Evolutionary conservation across 106 monocot genomes (phyloP).

Genomic region (Cymbidium sinense): DNA sequence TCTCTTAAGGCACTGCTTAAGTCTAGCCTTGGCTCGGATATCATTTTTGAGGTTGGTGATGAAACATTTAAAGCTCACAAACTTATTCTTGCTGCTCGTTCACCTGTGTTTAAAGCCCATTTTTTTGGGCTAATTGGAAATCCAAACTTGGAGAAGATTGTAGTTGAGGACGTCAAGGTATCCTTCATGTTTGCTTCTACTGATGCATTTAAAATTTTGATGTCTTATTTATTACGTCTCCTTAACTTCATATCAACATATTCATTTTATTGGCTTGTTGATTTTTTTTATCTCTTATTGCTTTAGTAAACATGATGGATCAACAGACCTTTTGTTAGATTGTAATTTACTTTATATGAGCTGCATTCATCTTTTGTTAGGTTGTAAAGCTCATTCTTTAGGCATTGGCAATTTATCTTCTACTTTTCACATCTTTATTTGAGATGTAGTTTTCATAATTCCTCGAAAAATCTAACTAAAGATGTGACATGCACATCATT

Average conservation of each 20-base stretch:
- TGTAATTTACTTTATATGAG: no score
- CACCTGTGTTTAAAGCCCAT: constrained; percentile 36
- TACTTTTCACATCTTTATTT: no score
- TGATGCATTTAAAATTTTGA: background rate
- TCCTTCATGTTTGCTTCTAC: background rate
- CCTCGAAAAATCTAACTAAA: no score
- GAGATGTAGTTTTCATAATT: no score
- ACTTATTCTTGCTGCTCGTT: constrained; percentile 34
- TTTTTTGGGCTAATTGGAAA: constrained; percentile 39
- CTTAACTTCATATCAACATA: background rate
- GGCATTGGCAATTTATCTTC: no score
- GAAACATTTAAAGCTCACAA: constrained; percentile 33
- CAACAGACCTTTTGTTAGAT: no score
- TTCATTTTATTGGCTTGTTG: background rate
- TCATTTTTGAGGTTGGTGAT: constrained; percentile 28
- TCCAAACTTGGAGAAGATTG: constrained; percentile 23
- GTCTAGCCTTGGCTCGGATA: constrained; percentile 17
- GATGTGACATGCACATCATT: no score
- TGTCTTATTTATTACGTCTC: background rate
- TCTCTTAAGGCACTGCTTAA: constrained; percentile 22
- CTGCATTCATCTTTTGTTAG: no score
- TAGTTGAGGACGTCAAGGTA: constrained; percentile 36
- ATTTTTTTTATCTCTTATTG: no score
- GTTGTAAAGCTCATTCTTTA: no score
- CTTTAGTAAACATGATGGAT: no score